Base-by-base conservation (phyloP, 2,329 filamentous ascomycete species). In the Lasiodiplodia hormozganensis region DNA sequence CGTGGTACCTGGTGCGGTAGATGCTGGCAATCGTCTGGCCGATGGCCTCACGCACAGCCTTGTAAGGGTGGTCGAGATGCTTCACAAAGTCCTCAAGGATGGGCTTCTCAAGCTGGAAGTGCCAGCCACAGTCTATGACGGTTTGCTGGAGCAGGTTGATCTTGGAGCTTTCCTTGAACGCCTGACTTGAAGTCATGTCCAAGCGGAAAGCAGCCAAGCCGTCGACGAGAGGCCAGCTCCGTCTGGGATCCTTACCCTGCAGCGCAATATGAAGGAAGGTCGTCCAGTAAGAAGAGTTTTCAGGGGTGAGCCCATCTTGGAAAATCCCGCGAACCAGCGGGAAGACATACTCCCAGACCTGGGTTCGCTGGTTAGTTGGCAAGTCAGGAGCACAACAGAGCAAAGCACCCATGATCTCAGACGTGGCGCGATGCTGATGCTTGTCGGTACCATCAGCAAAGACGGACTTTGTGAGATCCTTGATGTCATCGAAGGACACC, bases 81-180 rank as follows among this genome's bases (percentile, higher is more conserved):
- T 87, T 85, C 70, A 99, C 84, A 81, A 98, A 97, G 78, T 99
- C 89, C 40, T 96, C 85, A 7, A 97, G 83, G 62, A 99, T 95
- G 0, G 94, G 94, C 80, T 93, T 89, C 73, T 96, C 93, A 12
- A 93, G 85, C 71, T 93, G 93, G 85, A 97, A 99, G 79, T 99
- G 96, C 96, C 96, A 99, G 1, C 96, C 96, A 43, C 90, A 88
- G 74, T 97, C 94, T 54, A 90, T 89, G 69, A 99, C 92, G 70
- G 92, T 88, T 72, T 97, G 93, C 73, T 97, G 93, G 21, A 99
- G 85, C 36, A 99, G 84, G 72, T 96, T 91, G 18, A 99, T 93
- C 82, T 98, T 97, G 34, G 95, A 96, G 67, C 95, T 97, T 78
- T 99, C 96, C 79, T 99, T 99, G 86, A 99, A 99, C 0, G 96